Evolutionary conservation across 192 early-diverging fungal genomes (phyloP).

Genomic region (Gaertneriomyces sp.): DNA sequence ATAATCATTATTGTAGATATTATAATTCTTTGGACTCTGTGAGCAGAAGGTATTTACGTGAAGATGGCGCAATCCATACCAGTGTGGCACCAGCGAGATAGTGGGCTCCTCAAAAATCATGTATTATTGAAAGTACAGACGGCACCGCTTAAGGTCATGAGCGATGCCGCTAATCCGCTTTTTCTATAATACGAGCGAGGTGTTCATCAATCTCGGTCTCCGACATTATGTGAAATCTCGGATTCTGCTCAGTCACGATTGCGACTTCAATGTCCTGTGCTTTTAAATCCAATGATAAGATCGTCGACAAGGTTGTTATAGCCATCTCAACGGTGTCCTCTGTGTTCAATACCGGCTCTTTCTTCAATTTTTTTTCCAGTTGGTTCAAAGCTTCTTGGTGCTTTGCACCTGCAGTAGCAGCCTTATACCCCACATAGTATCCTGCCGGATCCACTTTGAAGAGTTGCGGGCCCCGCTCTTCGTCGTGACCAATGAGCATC

Average conservation of each 20-base stretch:
- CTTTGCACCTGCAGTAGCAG: slow-evolving; percentile 93
- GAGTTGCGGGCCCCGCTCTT: slow-evolving; percentile 93
- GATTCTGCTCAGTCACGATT: slow-evolving; percentile 71
- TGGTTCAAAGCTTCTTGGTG: slow-evolving; percentile 93
- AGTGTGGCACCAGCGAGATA: too few relatives aligned
- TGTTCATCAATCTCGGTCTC: slow-evolving; percentile 84
- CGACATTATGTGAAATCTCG: slow-evolving; percentile 73
- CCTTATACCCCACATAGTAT: slow-evolving; percentile 96
- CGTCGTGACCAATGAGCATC: slow-evolving; percentile 95
- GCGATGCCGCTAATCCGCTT: slow-evolving; percentile 35
- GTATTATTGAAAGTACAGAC: too few relatives aligned
- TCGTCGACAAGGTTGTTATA: slow-evolving; percentile 87
- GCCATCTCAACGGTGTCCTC: slow-evolving; percentile 97
- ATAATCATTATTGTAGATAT: too few relatives aligned
- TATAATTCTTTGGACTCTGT: too few relatives aligned
- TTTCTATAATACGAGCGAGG: slow-evolving; percentile 81
- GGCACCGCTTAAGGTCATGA: too few relatives aligned
- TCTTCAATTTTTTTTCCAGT: slow-evolving; percentile 98
- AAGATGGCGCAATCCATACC: too few relatives aligned
- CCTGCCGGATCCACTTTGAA: slow-evolving; percentile 99
- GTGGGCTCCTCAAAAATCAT: too few relatives aligned
- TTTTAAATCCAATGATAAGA: slow-evolving; percentile 94
- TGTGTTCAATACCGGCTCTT: slow-evolving; percentile 67
- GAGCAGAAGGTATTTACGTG: too few relatives aligned
- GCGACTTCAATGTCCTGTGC: slow-evolving; percentile 94